Evolutionary conservation across 495 filamentous ascomycete species (phyloP).

Genomic region (Cercophora scortea): DNA sequence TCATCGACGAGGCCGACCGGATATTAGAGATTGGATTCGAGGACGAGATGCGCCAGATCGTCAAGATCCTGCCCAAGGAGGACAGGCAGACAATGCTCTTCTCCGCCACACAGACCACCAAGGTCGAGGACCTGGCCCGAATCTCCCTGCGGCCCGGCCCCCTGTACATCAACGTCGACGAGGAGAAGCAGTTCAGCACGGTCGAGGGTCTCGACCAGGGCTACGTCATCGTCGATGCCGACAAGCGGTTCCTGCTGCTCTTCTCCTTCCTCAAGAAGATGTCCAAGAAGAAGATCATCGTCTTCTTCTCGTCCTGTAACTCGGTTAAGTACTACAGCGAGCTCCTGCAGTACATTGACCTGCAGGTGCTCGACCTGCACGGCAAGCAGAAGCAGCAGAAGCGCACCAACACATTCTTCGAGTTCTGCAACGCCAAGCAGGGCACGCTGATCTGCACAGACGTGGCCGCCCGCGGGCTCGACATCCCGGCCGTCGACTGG

Average conservation of each 20-base stretch:
- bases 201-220: conserved; percentile 93
- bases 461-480: conserved; percentile 86
- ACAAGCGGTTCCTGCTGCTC: conserved; percentile 87
- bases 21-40: conserved; percentile 98
- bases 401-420: conserved; percentile 95
- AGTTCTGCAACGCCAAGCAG: conserved; percentile 89
- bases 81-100: conserved; percentile 95
- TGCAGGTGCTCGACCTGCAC: conserved; percentile 80
- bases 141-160: conserved; percentile 90
- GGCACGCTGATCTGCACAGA: conserved; percentile 94
- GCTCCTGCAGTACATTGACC: conserved; percentile 90
- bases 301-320: conserved; percentile 91
- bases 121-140: conserved; percentile 91
- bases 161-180: conserved; percentile 90
- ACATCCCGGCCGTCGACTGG: conserved; percentile 92
- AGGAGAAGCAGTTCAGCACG: conserved; percentile 45
- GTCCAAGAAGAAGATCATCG: conserved; percentile 91
- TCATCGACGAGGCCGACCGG: conserved; percentile 89
- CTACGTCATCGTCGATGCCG: conserved; percentile 86
- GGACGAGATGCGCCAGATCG: conserved; percentile 94
- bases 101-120: conserved; percentile 95
- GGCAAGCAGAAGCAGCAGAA: conserved; percentile 98
- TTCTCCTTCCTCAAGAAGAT: conserved; percentile 92
- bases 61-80: conserved; percentile 87
- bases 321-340: conserved; percentile 94